These are phyloP conservation scores for Aureobasidium sp. DNA, from an alignment of 2,329 filamentous ascomycete genomes.

Conservation along the genomic window DNA sequence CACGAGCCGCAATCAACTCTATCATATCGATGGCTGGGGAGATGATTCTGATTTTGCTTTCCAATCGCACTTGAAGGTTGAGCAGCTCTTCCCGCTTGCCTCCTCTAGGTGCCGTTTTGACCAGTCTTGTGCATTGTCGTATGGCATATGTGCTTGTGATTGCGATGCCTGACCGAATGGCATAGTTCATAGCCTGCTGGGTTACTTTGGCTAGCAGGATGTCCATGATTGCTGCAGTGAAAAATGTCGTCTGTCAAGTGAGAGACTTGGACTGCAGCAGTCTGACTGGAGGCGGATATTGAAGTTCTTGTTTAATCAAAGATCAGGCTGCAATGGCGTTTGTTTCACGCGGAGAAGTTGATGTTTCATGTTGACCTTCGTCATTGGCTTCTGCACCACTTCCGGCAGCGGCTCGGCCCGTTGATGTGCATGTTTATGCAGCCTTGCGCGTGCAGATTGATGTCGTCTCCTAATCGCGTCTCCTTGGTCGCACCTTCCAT, in stretches of 20 bases:
- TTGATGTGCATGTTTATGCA: neutral
- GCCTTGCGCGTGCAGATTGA: neutral
- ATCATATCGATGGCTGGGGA: slow-evolving; percentile 89
- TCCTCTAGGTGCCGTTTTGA: slow-evolving; percentile 68
- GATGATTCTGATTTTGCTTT: slow-evolving; percentile 84
- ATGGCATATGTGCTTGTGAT: slow-evolving; percentile 83
- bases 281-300: neutral
- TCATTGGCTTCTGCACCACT: neutral
- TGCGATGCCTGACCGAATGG: slow-evolving; percentile 77
- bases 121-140: slow-evolving; percentile 67
- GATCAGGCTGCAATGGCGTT: slow-evolving; percentile 9
- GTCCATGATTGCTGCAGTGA: slow-evolving; percentile 55
- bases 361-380: slow-evolving; percentile 12
- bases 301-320: neutral
- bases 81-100: slow-evolving; percentile 65
- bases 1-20: slow-evolving; percentile 72
- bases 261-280: neutral
- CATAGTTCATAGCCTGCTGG: slow-evolving; percentile 84
- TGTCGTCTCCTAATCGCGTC: neutral
- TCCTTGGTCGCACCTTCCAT: neutral
- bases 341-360: slow-evolving; percentile 9
- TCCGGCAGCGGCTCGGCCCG: neutral
- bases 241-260: neutral
- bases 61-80: slow-evolving; percentile 63
- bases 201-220: slow-evolving; percentile 57